Percentiles rank a stretch among this genome's conserved stretches.
These are phyloP conservation scores for Hypsizygus marmoreus DNA, from an alignment of 768 basidiomycete genomes.

Conservation along the genomic window DNA sequence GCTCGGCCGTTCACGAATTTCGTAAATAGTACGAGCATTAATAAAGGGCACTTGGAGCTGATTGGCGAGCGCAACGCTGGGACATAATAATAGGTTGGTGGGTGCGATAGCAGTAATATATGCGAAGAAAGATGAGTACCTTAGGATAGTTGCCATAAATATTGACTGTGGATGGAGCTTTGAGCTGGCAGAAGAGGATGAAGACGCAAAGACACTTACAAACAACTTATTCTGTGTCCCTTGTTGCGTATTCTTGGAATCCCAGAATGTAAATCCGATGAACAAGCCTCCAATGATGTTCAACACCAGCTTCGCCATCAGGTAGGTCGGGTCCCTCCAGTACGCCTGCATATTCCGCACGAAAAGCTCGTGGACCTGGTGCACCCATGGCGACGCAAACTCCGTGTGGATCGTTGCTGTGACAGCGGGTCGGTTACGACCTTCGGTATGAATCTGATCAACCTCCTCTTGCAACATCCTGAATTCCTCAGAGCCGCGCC, in stretches of 20 bases:
- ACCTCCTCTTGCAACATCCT: constrained; percentile 38
- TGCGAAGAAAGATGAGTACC: no score
- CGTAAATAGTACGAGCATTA: constrained; percentile 59
- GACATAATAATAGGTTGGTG: constrained; percentile 1
- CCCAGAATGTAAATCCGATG: constrained; percentile 66
- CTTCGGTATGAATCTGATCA: constrained; percentile 48
- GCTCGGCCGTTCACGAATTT: constrained; percentile 67
- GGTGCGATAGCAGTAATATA: background rate
- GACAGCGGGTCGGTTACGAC: constrained; percentile 41
- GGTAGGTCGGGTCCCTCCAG: constrained; percentile 62
- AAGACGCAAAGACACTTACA: constrained; percentile 36
- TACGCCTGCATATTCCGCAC: constrained; percentile 46
- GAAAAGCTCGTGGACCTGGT: constrained; percentile 47
- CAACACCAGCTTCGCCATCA: constrained; percentile 58
- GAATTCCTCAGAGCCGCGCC: constrained; percentile 53
- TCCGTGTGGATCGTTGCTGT: constrained; percentile 38
- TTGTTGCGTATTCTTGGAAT: constrained; percentile 51
- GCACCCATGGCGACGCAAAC: constrained; percentile 55
- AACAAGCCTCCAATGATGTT: constrained; percentile 57
- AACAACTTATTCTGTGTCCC: constrained; percentile 70
- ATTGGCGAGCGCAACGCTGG: constrained; percentile 54
- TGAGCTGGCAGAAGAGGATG: background rate
- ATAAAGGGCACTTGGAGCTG: constrained; percentile 68
- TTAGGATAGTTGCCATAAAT: no score
- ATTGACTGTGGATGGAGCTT: no score